phyloP scores from a whole-genome alignment of 2,329 filamentous ascomycete species.

The Fusarium ambrosium region DNA sequence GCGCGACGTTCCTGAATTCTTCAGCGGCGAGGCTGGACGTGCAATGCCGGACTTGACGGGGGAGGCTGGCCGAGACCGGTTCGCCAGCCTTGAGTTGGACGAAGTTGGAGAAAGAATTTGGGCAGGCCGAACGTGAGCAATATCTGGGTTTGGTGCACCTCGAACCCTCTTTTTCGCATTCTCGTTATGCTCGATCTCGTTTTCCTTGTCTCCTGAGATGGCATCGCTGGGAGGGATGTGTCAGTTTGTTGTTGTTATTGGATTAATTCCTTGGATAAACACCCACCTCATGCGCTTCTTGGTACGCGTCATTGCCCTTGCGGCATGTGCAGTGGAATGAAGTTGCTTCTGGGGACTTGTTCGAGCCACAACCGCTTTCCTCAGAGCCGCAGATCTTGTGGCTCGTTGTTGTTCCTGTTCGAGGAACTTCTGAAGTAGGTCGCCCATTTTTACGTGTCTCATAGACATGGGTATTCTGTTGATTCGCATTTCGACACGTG shows the following conservation, averaged over 20 bases:
- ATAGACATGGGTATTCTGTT: conserved; percentile 89
- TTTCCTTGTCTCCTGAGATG: conserved; percentile 82
- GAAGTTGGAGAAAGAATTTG: conserved; percentile 86
- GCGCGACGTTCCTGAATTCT: conserved; percentile 60
- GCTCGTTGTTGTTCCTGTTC: conserved; percentile 60
- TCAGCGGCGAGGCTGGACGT: conserved; percentile 73
- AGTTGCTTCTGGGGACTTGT: conserved; percentile 54
- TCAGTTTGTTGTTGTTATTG: conserved; percentile 32
- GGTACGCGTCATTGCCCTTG: conserved; percentile 46
- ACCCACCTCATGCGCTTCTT: conserved; percentile 68
- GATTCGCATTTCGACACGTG: conserved; percentile 91
- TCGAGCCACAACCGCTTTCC: conserved; percentile 61
- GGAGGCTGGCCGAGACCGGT: conserved; percentile 63
- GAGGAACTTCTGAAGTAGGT: conserved; percentile 72
- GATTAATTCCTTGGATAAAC: not conserved
- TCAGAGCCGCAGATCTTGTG: conserved; percentile 62
- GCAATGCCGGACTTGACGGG: conserved; percentile 70
- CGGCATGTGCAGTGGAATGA: conserved; percentile 39
- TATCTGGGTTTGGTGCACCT: conserved; percentile 58
- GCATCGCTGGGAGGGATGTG: conserved; percentile 67
- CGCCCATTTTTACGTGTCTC: conserved; percentile 84
- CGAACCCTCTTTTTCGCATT: conserved; percentile 78
- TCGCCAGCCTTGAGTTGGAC: conserved; percentile 78
- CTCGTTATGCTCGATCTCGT: conserved; percentile 69
- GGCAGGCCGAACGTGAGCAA: conserved; percentile 57